Conservation (phyloP, 768 basidiomycete species). For the Mycena maculata region DNA sequence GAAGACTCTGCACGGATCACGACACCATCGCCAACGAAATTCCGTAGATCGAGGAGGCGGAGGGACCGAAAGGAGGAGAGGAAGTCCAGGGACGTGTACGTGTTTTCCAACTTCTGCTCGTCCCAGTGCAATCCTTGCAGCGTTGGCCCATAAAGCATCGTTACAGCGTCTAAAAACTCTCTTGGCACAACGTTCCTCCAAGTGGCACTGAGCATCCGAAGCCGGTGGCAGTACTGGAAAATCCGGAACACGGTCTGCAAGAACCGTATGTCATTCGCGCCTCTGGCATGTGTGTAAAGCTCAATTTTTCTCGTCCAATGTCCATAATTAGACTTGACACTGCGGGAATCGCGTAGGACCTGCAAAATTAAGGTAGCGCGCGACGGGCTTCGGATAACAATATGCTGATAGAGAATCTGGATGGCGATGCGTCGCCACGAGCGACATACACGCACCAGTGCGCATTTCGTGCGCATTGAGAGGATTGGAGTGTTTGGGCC, state of each 20-base stretch:
- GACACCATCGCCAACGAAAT: slow-evolving; percentile 47
- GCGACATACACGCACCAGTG: slow-evolving; percentile 59
- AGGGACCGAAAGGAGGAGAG: slow-evolving; percentile 55
- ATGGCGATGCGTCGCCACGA: slow-evolving; percentile 58
- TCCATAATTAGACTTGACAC: slow-evolving; percentile 46
- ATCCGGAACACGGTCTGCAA: slow-evolving; percentile 57
- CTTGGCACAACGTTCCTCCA: slow-evolving; percentile 57
- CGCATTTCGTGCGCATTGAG: slow-evolving; percentile 62
- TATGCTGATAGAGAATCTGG: slow-evolving; percentile 58
- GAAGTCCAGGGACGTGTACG: slow-evolving; percentile 49
- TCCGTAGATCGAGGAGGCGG: slow-evolving; percentile 59
- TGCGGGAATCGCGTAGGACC: slow-evolving; percentile 42
- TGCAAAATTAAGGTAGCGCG: slow-evolving; percentile 53
- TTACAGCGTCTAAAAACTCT: slow-evolving; percentile 56
- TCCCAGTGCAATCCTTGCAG: slow-evolving; percentile 61
- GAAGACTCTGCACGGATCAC: slow-evolving; percentile 25
- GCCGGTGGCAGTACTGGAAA: slow-evolving; percentile 57
- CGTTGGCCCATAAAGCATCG: slow-evolving; percentile 52
- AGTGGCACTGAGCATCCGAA: slow-evolving; percentile 58
- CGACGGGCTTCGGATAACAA: slow-evolving; percentile 58
- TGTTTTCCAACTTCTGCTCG: slow-evolving; percentile 43
- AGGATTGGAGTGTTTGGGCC: slow-evolving; percentile 59
- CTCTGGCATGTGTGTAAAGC: slow-evolving; percentile 58
- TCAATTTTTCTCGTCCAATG: slow-evolving; percentile 63
- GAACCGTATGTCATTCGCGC: slow-evolving; percentile 50